phyloP scores from a whole-genome alignment of 139 green algal species.

The Haematococcus lacustris region DNA sequence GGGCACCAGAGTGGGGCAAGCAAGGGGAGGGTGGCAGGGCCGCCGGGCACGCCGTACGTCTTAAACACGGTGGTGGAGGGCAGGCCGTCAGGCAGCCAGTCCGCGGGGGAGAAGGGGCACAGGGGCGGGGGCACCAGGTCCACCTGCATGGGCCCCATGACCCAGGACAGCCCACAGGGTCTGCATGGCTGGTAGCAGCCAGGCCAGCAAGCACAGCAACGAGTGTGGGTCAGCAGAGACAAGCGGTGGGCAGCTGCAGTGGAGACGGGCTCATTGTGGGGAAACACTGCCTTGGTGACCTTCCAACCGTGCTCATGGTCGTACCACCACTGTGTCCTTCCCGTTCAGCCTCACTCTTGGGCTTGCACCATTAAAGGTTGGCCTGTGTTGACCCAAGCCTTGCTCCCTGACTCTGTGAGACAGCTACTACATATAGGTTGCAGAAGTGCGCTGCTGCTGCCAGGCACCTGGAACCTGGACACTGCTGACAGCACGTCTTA shows the following conservation, averaged over 20 bases:
- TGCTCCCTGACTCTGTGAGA: too few species aligned
- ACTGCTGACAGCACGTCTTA: too few species aligned
- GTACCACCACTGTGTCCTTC: background rate
- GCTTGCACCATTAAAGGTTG: too few species aligned
- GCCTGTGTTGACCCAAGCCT: too few species aligned
- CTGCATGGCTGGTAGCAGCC: too few species aligned
- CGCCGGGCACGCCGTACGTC: background rate
- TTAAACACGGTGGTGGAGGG: background rate
- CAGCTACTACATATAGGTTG: too few species aligned
- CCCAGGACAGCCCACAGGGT: too few species aligned
- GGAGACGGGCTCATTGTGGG: background rate
- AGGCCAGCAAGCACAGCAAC: too few species aligned
- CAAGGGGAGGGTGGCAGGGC: background rate
- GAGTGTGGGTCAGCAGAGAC: too few species aligned
- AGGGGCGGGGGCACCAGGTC: constrained; percentile 21
- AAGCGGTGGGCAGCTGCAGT: background rate
- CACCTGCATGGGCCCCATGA: constrained; percentile 11
- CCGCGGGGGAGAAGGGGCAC: constrained; percentile 18
- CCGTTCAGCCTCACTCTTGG: too few species aligned
- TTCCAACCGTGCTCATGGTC: background rate
- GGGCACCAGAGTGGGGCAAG: constrained; percentile 11
- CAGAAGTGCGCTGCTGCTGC: too few species aligned
- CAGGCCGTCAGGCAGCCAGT: constrained; percentile 15
- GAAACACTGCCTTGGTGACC: background rate
- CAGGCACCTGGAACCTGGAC: too few species aligned